Conservation (phyloP, 345 rosid species). For the Eucalyptus lansdowneana region DNA sequence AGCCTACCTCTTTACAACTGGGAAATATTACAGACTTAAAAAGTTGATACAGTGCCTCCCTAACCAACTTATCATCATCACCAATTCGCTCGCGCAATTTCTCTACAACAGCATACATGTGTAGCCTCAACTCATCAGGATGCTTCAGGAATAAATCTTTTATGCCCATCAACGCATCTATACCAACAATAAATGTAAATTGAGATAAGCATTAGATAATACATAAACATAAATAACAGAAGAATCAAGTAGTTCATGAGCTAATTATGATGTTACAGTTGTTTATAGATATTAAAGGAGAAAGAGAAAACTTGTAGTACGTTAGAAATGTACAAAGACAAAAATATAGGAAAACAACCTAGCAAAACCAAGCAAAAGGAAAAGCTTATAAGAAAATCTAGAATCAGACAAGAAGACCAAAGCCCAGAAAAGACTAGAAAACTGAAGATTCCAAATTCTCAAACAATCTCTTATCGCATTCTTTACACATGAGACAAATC, state of each 20-base stretch:
- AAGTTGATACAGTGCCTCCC: conserved; percentile 49
- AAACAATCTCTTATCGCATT: not conserved
- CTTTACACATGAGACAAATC: not conserved
- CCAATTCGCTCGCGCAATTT: conserved; percentile 56
- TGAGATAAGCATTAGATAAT: not conserved
- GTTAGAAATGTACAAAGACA: not conserved
- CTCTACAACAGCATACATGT: conserved; percentile 41
- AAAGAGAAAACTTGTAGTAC: not conserved
- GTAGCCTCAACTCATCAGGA: conserved; percentile 57
- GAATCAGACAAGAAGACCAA: not conserved
- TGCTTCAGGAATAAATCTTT: conserved; percentile 49
- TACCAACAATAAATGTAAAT: not conserved
- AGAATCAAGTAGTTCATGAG: not conserved
- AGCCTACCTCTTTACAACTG: conserved; percentile 56
- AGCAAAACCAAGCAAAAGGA: not conserved
- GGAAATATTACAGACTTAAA: conserved; percentile 53
- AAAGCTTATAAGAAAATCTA: not conserved
- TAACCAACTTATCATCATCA: conserved; percentile 58
- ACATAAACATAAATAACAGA: not conserved
- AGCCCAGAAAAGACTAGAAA: not conserved
- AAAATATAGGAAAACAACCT: not conserved
- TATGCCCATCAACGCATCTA: conserved; percentile 75
- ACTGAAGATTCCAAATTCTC: not conserved
- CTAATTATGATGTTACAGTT: not conserved
- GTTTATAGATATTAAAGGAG: not conserved